Base-by-base conservation (phyloP, 441 rosid species). In the Codiaeum variegatum region DNA sequence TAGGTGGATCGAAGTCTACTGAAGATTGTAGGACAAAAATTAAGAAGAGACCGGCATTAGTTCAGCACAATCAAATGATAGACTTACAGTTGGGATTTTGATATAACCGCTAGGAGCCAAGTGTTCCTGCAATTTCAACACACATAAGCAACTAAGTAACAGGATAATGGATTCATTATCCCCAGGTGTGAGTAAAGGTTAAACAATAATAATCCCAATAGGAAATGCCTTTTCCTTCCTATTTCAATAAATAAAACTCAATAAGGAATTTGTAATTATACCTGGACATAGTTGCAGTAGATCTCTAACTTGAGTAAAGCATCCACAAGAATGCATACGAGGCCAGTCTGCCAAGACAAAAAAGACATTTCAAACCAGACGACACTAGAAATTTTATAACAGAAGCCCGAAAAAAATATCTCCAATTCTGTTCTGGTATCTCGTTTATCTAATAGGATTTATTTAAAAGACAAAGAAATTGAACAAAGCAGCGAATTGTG, bases 31-130 rank as follows among this genome's bases (percentile, higher is more conserved):
- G 32, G 21, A 11, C 62, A 69, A 36, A 11, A 23, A 21, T 3
- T 56, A 69, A 54, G 24, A 56, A 58, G 38, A 75, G 68, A 62
- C n/a, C 49, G 15, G 69, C 29, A 34, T 15, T 29, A 32, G 55
- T 46, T 38, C 16, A 55, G 51, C 40, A 68, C 46, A 51, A 40
- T 12, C 0, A 26, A 73, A 26, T 16, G 60, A 52, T n/a, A 64
- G 69, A 84, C 96, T 88, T 67, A 90, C 95, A 3, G 93, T 91
- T 12, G 95, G 97, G 76, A 91, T 88, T 81, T 93, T 93, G 75
- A 87, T 44, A 74, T 86, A 93, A 63, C 86, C 88, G 54, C 91
- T 86, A 62, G 97, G 98, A 80, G 96, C 98, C 81, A 93, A 76
- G 77, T 93, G 98, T 80, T 93, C 90, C 94, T 91, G 95, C 77